These are phyloP conservation scores for Cytospora chrysosperma DNA, from an alignment of 2,329 filamentous ascomycete species.

Conservation along the genomic window DNA sequence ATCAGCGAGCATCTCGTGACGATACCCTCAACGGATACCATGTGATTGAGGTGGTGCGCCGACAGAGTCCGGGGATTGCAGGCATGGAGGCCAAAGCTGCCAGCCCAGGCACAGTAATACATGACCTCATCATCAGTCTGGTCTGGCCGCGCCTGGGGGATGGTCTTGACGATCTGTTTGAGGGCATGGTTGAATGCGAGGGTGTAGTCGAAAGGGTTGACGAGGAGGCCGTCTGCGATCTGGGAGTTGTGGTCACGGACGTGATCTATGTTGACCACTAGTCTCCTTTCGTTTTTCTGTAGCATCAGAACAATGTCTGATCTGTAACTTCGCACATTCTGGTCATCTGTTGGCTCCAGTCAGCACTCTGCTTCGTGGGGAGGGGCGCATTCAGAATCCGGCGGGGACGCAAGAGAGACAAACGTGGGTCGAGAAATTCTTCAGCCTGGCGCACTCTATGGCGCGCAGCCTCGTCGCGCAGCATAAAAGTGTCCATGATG, in stretches of 20 bases:
- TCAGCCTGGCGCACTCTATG: slow-evolving; percentile 84
- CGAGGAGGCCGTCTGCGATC: slow-evolving; percentile 75
- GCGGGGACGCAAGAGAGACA: slow-evolving; percentile 34
- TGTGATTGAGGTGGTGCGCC: slow-evolving; percentile 86
- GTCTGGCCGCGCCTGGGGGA: slow-evolving; percentile 72
- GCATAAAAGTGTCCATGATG: slow-evolving; percentile 70
- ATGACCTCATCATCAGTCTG: slow-evolving; percentile 76
- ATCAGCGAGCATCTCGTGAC: slow-evolving; percentile 96
- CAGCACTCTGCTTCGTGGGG: neutral
- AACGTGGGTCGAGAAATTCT: slow-evolving; percentile 93
- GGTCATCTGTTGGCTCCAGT: slow-evolving; percentile 42
- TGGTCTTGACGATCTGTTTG: slow-evolving; percentile 80
- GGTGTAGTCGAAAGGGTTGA: slow-evolving; percentile 83
- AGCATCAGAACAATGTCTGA: slow-evolving; percentile 82
- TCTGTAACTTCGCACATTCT: slow-evolving; percentile 70
- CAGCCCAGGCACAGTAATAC: slow-evolving; percentile 97
- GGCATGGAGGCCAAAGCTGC: slow-evolving; percentile 90
- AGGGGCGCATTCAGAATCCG: neutral
- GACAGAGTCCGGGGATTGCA: slow-evolving; percentile 93
- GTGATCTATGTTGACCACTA: slow-evolving; percentile 81
- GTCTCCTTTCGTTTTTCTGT: slow-evolving; percentile 62
- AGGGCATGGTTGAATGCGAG: slow-evolving; percentile 88
- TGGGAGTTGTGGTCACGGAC: slow-evolving; percentile 84
- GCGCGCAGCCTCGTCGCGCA: slow-evolving; percentile 80
- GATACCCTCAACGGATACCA: slow-evolving; percentile 97